Conservation (phyloP, 1,139 yeast genomes). For the Hemisphaericaspora xylanilytica region DNA sequence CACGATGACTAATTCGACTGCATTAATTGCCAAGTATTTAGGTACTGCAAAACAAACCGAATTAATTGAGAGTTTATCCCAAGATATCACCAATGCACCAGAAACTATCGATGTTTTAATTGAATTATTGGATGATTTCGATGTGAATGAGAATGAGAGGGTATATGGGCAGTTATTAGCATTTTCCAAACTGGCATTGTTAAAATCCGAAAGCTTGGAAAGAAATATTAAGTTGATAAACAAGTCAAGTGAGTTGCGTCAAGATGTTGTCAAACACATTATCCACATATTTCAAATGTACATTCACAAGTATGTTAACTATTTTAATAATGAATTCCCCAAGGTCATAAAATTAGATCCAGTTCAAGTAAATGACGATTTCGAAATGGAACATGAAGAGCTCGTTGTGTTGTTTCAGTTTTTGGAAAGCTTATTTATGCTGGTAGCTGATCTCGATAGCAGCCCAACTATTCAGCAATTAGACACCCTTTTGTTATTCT, state of each 20-base stretch:
- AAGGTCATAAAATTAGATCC: slow-evolving; percentile 6
- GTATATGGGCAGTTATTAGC: slow-evolving; percentile 22
- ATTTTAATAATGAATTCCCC: slow-evolving; percentile 7
- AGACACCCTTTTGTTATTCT: slow-evolving; percentile 29
- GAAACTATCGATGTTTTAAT: slow-evolving; percentile 28
- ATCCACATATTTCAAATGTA: slow-evolving; percentile 8
- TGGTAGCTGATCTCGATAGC: slow-evolving; percentile 3
- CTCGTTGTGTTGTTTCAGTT: slow-evolving; percentile 13
- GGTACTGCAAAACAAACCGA: slow-evolving; percentile 25
- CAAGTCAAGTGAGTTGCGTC: slow-evolving; percentile 21
- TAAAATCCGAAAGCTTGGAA: slow-evolving; percentile 10
- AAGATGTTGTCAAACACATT: slow-evolving; percentile 17
- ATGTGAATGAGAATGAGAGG: slow-evolving; percentile 18
- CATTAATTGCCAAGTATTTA: slow-evolving; percentile 30
- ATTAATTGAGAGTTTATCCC: slow-evolving; percentile 24
- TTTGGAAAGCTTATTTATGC: slow-evolving; percentile 19
- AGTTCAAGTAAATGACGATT: not conserved
- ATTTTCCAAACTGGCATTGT: slow-evolving; percentile 16
- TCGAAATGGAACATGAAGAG: slow-evolving; percentile 5
- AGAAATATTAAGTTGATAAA: slow-evolving; percentile 17
- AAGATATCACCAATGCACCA: slow-evolving; percentile 15
- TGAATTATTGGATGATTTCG: slow-evolving; percentile 33
- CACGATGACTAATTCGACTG: slow-evolving; percentile 18
- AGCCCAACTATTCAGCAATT: slow-evolving; percentile 9
- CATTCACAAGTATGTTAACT: slow-evolving; percentile 8